Evolutionary conservation across 106 monocot genomes (phyloP).

Genomic region (Acorus gramineus): DNA sequence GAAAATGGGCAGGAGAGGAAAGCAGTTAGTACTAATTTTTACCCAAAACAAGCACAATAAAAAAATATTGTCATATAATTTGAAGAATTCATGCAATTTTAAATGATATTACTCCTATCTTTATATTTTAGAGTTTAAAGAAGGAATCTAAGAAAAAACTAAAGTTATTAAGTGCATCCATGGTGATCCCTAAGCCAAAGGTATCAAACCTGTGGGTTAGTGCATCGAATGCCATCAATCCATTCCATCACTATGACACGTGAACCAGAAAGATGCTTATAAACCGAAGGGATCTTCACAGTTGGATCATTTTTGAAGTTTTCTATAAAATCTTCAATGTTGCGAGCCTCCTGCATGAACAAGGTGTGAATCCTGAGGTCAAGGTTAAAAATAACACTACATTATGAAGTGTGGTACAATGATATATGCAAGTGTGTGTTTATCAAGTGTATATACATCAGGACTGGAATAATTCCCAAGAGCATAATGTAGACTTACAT

Average conservation of each 20-base stretch:
- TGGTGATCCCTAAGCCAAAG: no score
- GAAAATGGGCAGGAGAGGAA: neutral
- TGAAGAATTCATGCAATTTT: no score
- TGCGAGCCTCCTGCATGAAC: conserved; percentile 67
- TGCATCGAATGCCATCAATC: conserved; percentile 97
- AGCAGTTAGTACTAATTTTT: neutral
- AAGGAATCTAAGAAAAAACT: neutral
- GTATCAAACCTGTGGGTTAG: conserved; percentile 72
- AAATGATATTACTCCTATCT: no score
- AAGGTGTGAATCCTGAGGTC: neutral
- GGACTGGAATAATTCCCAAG: no score
- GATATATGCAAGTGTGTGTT: no score
- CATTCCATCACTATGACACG: conserved; percentile 96
- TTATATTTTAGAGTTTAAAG: no score
- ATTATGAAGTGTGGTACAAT: neutral
- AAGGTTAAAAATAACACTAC: neutral
- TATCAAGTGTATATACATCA: no score
- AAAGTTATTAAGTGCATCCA: no score
- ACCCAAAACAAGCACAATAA: neutral
- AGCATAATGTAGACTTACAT: no score
- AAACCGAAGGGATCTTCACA: conserved; percentile 96
- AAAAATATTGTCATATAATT: no score
- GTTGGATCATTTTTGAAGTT: conserved; percentile 94
- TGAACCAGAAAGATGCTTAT: conserved; percentile 71
- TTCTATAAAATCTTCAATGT: conserved; percentile 95